These are phyloP conservation scores for Metschnikowia peoriensis DNA, from an alignment of 805 yeast species.

Conservation along the genomic window DNA sequence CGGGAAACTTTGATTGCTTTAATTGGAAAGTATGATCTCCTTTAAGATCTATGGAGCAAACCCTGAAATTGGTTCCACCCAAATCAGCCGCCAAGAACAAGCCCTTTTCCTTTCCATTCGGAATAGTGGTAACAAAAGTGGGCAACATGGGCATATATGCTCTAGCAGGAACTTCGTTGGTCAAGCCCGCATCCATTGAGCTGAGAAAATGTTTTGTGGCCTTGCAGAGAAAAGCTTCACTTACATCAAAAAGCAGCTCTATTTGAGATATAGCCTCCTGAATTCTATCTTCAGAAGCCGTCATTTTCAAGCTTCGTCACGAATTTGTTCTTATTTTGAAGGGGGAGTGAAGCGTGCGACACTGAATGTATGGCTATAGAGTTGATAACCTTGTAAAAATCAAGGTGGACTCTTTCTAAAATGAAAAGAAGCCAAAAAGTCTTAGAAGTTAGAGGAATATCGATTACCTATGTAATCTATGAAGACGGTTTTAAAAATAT, in stretches of 20 bases:
- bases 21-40: conserved; percentile 80
- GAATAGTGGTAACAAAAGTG: conserved; percentile 79
- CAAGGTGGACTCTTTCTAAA: no score
- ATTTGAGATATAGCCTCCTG: conserved; percentile 33
- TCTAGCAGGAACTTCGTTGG: conserved; percentile 41
- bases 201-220: conserved; percentile 58
- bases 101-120: conserved; percentile 84
- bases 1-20: conserved; percentile 72
- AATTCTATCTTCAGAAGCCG: conserved; percentile 7
- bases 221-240: conserved; percentile 40
- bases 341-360: not conserved
- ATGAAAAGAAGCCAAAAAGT: no score
- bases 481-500: not conserved
- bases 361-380: no score
- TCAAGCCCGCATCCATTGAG: conserved; percentile 61
- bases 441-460: no score
- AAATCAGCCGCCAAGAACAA: conserved; percentile 85
- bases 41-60: conserved; percentile 76
- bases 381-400: no score
- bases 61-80: conserved; percentile 96
- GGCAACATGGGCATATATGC: conserved; percentile 82
- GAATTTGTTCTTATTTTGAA: not conserved
- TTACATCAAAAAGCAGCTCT: conserved; percentile 40
- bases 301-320: not conserved
- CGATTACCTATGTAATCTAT: not conserved